Conservation (phyloP, 1,284 basidiomycete species). For the Cerioporus squamosus region DNA sequence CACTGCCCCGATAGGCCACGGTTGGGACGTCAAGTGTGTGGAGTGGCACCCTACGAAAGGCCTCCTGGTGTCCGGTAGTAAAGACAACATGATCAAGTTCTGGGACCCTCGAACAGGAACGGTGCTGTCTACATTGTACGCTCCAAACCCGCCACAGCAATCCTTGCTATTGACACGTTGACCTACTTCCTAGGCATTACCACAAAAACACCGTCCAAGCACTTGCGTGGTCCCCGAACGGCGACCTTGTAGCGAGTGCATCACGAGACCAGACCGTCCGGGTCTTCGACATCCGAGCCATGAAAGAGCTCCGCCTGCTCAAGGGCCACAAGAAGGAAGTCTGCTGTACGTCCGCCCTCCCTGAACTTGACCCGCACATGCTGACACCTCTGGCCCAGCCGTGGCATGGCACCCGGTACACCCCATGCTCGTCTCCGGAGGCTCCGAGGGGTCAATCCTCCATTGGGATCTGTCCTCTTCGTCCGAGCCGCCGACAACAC, state of each 20-base stretch:
- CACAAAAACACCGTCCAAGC: slow-evolving; percentile 98
- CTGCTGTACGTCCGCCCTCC: slow-evolving; percentile 66
- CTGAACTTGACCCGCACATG: neutral
- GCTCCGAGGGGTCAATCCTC: slow-evolving; percentile 90
- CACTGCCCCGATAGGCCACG: slow-evolving; percentile 66
- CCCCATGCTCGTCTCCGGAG: slow-evolving; percentile 90
- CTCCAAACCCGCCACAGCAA: slow-evolving; percentile 9
- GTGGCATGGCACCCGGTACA: slow-evolving; percentile 96
- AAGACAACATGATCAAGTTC: slow-evolving; percentile 98
- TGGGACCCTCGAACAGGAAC: slow-evolving; percentile 96
- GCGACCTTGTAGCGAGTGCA: slow-evolving; percentile 91
- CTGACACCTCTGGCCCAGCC: slow-evolving; percentile 46
- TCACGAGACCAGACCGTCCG: slow-evolving; percentile 94
- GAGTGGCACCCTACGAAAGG: slow-evolving; percentile 99
- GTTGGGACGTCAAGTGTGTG: slow-evolving; percentile 98
- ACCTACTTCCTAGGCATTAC: slow-evolving; percentile 68
- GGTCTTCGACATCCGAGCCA: slow-evolving; percentile 97
- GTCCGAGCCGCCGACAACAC: slow-evolving; percentile 32
- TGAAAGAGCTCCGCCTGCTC: slow-evolving; percentile 92
- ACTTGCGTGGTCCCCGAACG: slow-evolving; percentile 90
- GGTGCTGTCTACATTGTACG: slow-evolving; percentile 84
- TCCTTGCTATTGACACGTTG: neutral
- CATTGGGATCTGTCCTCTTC: slow-evolving; percentile 84
- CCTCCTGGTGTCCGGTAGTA: slow-evolving; percentile 90
- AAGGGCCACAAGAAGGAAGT: slow-evolving; percentile 98